Evolutionary conservation across 2,329 filamentous ascomycete genomes (phyloP), one percentile per base, ranked within the genome.

Genomic region (Sporothrix protearum): DNA sequence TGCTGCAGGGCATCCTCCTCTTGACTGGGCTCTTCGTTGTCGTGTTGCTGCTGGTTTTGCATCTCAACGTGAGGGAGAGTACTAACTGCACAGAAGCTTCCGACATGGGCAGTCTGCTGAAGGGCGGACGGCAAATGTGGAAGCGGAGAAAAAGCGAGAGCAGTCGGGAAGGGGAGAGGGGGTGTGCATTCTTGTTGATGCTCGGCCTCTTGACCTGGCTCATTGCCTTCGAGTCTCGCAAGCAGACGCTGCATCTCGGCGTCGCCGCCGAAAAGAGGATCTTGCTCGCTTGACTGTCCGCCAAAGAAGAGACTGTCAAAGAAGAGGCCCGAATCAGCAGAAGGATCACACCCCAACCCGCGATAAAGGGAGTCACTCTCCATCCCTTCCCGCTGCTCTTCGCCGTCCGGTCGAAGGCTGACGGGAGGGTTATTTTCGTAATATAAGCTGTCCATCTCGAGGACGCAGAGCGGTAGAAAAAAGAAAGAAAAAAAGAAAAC

Each of bases 221-320:
- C 16, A 16, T 63, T 36, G 25, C 69, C 69, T n/a, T 67, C 61
- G 25, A 53, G 51, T 19, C 61, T 30, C 64, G 69, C 71, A 69
- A 73, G 69, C 55, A 73, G 69, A 42, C 64, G 57, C 33, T 63
- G 69, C 64, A 71, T 68, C 22, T 72, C 71, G 64, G 33, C 55
- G 63, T 71, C 63, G 36, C 55, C 57, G 68, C 25, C 61, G 19
- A 57, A 33, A 9, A 57, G 49, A 3, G 59, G 42, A 28, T 51
- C 53, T 12, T 51, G 47, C n/a, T 64, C 51, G 39, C 57, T 57
- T 10, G 42, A 14, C 30, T 39, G 66, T 9, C 28, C 51, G 12
- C 2, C 33, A 12, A 10, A 42, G 30, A 22, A 30, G 4, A 16
- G 22, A 10, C 22, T n/a, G 69, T 28, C 63, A 28, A 64, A 45